Percentiles rank a stretch among this genome's conserved stretches.
phyloP scores from a whole-genome alignment of 108 stramenopile genomes.

The Phaeodactylum tricornutum region DNA sequence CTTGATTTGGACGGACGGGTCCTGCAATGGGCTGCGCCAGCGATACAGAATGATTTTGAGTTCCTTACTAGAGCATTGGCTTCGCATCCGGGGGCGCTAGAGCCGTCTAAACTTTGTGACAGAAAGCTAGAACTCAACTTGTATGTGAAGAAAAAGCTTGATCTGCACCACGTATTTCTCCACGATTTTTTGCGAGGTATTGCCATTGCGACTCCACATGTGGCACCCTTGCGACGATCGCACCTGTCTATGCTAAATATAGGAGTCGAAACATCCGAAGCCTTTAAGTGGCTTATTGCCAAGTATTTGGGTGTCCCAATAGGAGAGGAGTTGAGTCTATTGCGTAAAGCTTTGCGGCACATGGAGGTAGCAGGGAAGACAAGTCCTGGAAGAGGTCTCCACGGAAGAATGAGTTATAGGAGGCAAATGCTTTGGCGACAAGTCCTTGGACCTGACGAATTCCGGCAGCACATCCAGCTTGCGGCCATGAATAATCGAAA shows the following conservation, averaged over 20 bases:
- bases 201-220: constrained; percentile 10
- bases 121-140: neutral
- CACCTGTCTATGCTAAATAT: constrained; percentile 21
- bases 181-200: constrained; percentile 22
- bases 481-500: too few relatives aligned
- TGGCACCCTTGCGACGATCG: constrained; percentile 2
- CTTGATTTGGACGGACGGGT: constrained; percentile 17
- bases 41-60: constrained; percentile 8
- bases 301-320: constrained; percentile 21
- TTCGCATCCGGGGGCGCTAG: constrained; percentile 5
- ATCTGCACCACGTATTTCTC: constrained; percentile 16
- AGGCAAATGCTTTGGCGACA: too few relatives aligned
- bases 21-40: constrained; percentile 3
- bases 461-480: too few relatives aligned
- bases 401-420: too few relatives aligned
- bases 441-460: too few relatives aligned
- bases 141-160: constrained; percentile 7
- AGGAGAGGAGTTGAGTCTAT: constrained; percentile 5
- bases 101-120: too few relatives aligned
- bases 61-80: constrained; percentile 13
- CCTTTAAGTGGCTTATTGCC: constrained; percentile 23
- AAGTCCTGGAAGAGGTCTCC: too few relatives aligned
- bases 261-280: constrained; percentile 26
- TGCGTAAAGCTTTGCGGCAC: constrained; percentile 14
- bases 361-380: too few relatives aligned